Evolutionary conservation across 208 protist genomes (phyloP).

Genomic region (Leishmania amazonensis): DNA sequence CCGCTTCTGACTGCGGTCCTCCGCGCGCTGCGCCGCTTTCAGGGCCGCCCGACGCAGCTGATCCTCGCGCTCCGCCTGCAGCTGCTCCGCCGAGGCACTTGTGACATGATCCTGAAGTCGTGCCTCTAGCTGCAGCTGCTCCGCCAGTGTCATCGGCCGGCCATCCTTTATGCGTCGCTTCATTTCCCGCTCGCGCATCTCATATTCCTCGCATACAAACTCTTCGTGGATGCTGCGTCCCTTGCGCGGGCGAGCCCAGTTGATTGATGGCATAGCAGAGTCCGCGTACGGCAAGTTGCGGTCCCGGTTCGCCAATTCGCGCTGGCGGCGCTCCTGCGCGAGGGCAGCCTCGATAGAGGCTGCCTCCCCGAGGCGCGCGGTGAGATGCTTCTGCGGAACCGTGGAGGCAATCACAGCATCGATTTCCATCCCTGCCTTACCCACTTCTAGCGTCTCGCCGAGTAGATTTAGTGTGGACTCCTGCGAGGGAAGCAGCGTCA

Average conservation of each 20-base stretch:
- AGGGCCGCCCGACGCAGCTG: slow-evolving; percentile 40
- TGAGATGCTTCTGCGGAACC: slow-evolving; percentile 59
- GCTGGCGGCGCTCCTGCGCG: slow-evolving; percentile 57
- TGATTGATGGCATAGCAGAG: slow-evolving; percentile 53
- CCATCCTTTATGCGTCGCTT: slow-evolving; percentile 69
- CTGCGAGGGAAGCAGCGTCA: slow-evolving; percentile 55
- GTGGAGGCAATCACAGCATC: slow-evolving; percentile 56
- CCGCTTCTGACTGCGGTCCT: slow-evolving; percentile 28
- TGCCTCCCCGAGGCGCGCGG: slow-evolving; percentile 60
- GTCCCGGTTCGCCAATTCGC: slow-evolving; percentile 37
- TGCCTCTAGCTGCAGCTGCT: slow-evolving; percentile 82
- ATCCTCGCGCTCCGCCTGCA: slow-evolving; percentile 63
- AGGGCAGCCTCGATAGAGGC: slow-evolving; percentile 74
- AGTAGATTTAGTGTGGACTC: slow-evolving; percentile 67
- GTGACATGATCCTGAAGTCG: slow-evolving; percentile 66
- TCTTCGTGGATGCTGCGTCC: slow-evolving; percentile 61
- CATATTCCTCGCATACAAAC: slow-evolving; percentile 81
- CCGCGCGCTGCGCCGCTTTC: slow-evolving; percentile 29
- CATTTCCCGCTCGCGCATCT: slow-evolving; percentile 70
- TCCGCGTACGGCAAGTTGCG: slow-evolving; percentile 57
- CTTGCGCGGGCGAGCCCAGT: slow-evolving; percentile 65
- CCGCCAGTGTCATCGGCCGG: slow-evolving; percentile 73
- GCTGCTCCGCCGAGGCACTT: slow-evolving; percentile 47
- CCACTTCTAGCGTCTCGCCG: slow-evolving; percentile 36
- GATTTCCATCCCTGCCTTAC: slow-evolving; percentile 50